Percentiles rank a stretch among this genome's conserved stretches.
Evolutionary conservation across 441 rosid species (phyloP).

Genomic region (Mallotus japonicus): DNA sequence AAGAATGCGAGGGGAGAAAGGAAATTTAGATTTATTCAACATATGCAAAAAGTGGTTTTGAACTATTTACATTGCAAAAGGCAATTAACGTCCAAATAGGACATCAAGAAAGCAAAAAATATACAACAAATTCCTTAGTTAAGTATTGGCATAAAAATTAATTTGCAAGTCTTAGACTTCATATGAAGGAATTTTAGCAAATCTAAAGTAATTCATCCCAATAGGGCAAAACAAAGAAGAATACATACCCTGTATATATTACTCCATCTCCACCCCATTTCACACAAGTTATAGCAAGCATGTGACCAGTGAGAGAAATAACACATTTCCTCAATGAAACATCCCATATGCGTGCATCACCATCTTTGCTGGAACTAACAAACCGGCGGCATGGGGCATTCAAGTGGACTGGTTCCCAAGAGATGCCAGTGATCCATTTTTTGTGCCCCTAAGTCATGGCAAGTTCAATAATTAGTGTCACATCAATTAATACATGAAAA

Average conservation of each 20-base stretch:
- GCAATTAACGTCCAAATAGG: neutral
- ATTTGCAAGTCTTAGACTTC: neutral
- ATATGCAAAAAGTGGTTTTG: neutral
- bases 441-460: conserved; percentile 74
- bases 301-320: conserved; percentile 83
- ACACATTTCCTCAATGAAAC: conserved; percentile 60
- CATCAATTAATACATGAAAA: neutral
- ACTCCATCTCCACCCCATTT: conserved; percentile 99
- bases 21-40: neutral
- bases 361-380: conserved; percentile 98
- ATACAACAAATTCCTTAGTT: neutral
- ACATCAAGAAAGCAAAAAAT: neutral
- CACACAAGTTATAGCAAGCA: conserved; percentile 95
- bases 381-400: conserved; percentile 91
- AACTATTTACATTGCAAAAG: neutral
- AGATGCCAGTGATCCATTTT: conserved; percentile 97
- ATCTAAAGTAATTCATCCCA: neutral
- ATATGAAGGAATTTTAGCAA: neutral
- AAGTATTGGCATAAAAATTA: conserved; percentile 2
- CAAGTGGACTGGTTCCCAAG: conserved; percentile 97
- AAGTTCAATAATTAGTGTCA: conserved; percentile 20
- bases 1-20: too few relatives aligned
- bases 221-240: conserved; percentile 15
- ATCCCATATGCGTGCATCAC: conserved; percentile 99
- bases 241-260: conserved; percentile 81